phyloP scores from a whole-genome alignment of 176 grass and related monocot species.

The Phoenix dactylifera region DNA sequence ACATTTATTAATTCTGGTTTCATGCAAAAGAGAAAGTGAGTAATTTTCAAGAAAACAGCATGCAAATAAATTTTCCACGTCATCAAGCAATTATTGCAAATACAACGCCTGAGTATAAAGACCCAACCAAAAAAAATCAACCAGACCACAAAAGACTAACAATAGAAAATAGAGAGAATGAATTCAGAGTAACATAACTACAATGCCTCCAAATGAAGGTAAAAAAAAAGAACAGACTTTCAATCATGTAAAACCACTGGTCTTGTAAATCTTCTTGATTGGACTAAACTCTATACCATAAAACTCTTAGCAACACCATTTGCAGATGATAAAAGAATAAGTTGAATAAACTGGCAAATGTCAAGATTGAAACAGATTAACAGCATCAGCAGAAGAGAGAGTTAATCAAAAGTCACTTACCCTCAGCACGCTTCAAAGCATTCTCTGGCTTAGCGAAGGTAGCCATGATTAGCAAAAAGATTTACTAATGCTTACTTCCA shows the following conservation, averaged over 20 bases:
- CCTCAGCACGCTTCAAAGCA: constrained; percentile 86
- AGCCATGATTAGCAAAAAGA: constrained; percentile 43
- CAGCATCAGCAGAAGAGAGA: background rate
- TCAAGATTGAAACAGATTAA: background rate
- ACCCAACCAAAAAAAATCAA: background rate
- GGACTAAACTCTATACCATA: too few relatives aligned
- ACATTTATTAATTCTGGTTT: constrained; percentile 82
- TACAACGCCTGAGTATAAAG: background rate
- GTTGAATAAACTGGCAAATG: background rate
- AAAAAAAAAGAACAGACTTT: too few relatives aligned
- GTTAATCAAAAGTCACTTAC: constrained; percentile 25
- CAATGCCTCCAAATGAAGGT: too few relatives aligned
- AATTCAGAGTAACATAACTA: too few relatives aligned
- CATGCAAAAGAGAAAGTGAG: constrained; percentile 7
- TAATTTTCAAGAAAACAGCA: background rate
- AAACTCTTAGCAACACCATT: too few relatives aligned
- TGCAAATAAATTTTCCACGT: background rate
- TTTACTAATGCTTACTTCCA: constrained; percentile 22
- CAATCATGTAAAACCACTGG: too few relatives aligned
- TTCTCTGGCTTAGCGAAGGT: constrained; percentile 95
- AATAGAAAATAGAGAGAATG: too few relatives aligned
- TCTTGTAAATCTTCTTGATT: too few relatives aligned
- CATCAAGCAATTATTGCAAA: background rate
- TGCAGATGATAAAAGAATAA: background rate
- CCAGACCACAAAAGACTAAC: background rate